These are phyloP conservation scores for Vigna radiata DNA, from an alignment of 306 rosid species.

Conservation along the genomic window DNA sequence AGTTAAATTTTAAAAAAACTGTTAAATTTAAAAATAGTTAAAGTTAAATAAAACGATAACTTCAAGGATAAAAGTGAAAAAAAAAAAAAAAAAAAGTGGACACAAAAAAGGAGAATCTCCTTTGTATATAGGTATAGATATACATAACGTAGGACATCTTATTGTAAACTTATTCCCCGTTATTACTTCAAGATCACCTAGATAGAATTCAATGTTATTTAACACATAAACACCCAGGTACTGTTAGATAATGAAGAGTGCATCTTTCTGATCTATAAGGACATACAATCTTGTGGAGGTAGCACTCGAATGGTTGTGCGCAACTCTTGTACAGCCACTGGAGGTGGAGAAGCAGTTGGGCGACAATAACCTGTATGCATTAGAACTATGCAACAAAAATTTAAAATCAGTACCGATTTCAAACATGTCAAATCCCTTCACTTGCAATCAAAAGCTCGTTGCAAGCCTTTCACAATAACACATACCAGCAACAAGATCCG, in stretches of 20 bases:
- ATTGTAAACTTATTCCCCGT: not conserved
- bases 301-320: constrained; percentile 77
- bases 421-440: constrained; percentile 18
- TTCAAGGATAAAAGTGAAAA: too few species aligned
- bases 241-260: constrained; percentile 19
- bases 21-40: too few species aligned
- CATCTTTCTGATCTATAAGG: constrained; percentile 39
- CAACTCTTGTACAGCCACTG: constrained; percentile 85
- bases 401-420: constrained; percentile 46
- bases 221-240: constrained; percentile 1
- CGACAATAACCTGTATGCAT: constrained; percentile 99
- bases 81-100: too few species aligned
- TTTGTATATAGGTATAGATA: too few species aligned
- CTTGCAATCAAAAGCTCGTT: constrained; percentile 32
- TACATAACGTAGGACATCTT: not conserved
- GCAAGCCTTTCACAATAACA: constrained; percentile 14
- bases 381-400: constrained; percentile 68
- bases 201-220: constrained; percentile 1
- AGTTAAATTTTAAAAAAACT: too few species aligned
- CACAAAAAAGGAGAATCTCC: too few species aligned
- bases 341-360: constrained; percentile 95
- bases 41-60: too few species aligned
- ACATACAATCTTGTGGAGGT: constrained; percentile 92
- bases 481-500: constrained; percentile 98
- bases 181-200: constrained; percentile 5